These are phyloP conservation scores for Phaeotremella skinneri DNA, from an alignment of 768 basidiomycete genomes.

Conservation along the genomic window DNA sequence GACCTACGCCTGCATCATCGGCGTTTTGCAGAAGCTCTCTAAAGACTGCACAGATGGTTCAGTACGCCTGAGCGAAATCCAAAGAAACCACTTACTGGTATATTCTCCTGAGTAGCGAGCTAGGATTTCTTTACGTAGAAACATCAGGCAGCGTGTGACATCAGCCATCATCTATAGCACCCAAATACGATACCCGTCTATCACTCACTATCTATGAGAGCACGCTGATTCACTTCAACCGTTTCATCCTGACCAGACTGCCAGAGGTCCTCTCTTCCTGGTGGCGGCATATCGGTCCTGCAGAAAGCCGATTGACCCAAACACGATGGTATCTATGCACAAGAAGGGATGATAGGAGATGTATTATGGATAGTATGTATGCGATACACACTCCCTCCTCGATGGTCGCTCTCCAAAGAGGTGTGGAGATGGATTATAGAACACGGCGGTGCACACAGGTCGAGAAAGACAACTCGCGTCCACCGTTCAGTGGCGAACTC, in stretches of 20 bases:
- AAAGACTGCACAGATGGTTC: constrained; percentile 55
- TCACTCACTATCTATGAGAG: constrained; percentile 82
- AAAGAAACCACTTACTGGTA: constrained; percentile 58
- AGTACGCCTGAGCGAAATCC: background rate
- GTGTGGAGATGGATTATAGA: too few species aligned
- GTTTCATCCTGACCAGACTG: constrained; percentile 39
- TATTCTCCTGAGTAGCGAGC: constrained; percentile 94
- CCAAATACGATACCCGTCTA: background rate
- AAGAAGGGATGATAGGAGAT: too few species aligned
- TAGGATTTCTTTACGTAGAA: constrained; percentile 59
- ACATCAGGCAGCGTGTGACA: background rate
- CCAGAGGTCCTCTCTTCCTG: constrained; percentile 37
- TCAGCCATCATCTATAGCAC: background rate
- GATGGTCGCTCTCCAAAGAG: too few species aligned
- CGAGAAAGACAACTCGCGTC: background rate
- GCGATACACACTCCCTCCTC: too few species aligned
- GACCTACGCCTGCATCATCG: constrained; percentile 68
- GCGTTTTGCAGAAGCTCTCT: constrained; percentile 93
- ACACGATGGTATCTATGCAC: too few species aligned
- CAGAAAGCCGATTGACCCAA: too few species aligned
- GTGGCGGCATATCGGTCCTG: constrained; percentile 34
- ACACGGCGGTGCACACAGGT: too few species aligned
- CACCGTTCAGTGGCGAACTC: background rate
- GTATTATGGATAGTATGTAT: too few species aligned
- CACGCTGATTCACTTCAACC: constrained; percentile 83